Evolutionary conservation across 306 rosid genomes (phyloP), one percentile per base, ranked within the genome.

Genomic region (Quercus cerris): DNA sequence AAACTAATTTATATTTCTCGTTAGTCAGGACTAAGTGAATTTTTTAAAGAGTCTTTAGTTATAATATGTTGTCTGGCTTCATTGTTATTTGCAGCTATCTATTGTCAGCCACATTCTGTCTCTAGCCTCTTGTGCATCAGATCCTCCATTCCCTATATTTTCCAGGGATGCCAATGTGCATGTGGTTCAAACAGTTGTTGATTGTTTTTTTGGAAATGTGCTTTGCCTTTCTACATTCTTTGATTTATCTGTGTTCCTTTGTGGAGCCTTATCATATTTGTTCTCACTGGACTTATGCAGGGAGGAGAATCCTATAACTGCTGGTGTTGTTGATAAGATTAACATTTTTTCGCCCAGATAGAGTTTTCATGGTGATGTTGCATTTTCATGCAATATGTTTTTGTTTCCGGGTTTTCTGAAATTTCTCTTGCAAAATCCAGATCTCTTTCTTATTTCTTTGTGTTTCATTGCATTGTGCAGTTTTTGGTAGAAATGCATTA

Each of bases 401-500:
- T 58, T 81, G 5, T 59, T 4, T 19, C 22, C 17, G 5, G 12
- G 44, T 51, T 52, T 9, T 31, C 33, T n/a, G 22, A 5, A 15
- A 49, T 74, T 62, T 74, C 13, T 19, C 76, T 14, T 56, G 31
- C 74, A 44, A 63, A 75, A 58, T 6, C 49, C 51, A 14, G 71
- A 76, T 67, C 71, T 70, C 22, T 69, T 77, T 76, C 63, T 82
- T 70, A 76, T 44, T 68, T 69, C 41, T 5, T 49, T 33, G 41
- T 54, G 70, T 81, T 68, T 78, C 76, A 35, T 67, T 35, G 77
- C 70, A 70, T 79, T 57, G 35, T 85, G 87, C 93, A 91, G 98
- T 88, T 94, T 88, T 79, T 94, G 77, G 88, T 94, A 75, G 94
- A 90, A 87, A 84, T 89, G 82, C 98, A 94, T 72, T 86, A 92